Evolutionary conservation across 805 yeast genomes (phyloP).

Genomic region (Candida silvicultrix): DNA sequence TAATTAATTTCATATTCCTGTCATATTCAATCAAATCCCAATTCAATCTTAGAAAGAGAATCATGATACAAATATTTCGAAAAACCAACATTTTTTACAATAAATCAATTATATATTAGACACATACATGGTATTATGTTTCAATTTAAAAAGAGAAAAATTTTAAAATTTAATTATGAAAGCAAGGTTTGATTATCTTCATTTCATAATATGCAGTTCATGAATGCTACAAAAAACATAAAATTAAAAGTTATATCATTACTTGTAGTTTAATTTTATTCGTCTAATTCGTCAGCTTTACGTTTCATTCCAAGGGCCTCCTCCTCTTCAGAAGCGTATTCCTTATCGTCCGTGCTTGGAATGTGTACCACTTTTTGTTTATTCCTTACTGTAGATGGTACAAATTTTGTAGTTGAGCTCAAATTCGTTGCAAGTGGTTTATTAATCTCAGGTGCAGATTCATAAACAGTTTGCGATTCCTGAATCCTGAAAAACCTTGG

Average conservation of each 20-base stretch:
- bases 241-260: neutral
- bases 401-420: neutral
- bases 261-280: neutral
- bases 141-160: neutral
- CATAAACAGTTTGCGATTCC: neutral
- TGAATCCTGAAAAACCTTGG: constrained; percentile 17
- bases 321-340: constrained; percentile 15
- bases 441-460: neutral
- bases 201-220: neutral
- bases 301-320: constrained; percentile 3
- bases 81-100: neutral
- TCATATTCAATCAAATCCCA: too few relatives aligned
- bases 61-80: too few relatives aligned
- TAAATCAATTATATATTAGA: neutral
- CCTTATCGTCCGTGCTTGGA: neutral
- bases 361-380: neutral
- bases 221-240: neutral
- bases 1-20: neutral
- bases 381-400: constrained; percentile 6
- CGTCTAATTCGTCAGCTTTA: neutral
- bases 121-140: neutral
- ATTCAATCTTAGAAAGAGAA: too few relatives aligned
- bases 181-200: neutral
- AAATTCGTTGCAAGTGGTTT: neutral
- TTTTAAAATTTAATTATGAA: neutral